Conservation (phyloP, 352 stramenopile species). For the Pythium phragmitis region DNA sequence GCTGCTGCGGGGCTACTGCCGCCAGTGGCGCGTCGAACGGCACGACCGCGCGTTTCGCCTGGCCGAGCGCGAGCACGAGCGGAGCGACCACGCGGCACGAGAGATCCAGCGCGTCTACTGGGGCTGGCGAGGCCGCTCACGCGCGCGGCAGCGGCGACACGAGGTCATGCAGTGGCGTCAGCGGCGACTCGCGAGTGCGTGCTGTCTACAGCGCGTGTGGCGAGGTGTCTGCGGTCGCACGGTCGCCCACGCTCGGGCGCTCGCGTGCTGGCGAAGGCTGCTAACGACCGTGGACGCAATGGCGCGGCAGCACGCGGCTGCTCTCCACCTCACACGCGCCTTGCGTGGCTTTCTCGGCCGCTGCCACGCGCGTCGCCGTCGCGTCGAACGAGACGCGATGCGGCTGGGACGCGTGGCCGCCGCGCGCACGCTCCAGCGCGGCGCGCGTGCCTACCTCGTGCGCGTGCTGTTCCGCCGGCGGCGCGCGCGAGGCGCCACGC, state of each 20-base stretch:
- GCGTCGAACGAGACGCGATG: slow-evolving; percentile 25
- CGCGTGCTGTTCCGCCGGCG: slow-evolving; percentile 39
- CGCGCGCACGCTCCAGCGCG: slow-evolving; percentile 46
- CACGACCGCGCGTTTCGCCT: slow-evolving; percentile 37
- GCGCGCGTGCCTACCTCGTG: slow-evolving; percentile 51
- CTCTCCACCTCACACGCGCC: slow-evolving; percentile 41
- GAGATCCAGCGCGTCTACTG: slow-evolving; percentile 46
- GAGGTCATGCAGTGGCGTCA: neutral
- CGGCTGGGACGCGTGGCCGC: slow-evolving; percentile 27
- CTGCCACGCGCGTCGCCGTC: slow-evolving; percentile 19
- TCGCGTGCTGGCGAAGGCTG: neutral
- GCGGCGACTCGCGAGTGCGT: neutral
- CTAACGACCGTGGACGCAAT: neutral
- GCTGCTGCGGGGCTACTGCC: slow-evolving; percentile 33
- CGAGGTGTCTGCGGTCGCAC: slow-evolving; percentile 30
- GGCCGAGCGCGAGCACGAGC: slow-evolving; percentile 21
- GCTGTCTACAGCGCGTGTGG: slow-evolving; percentile 41
- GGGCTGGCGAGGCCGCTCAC: slow-evolving; percentile 26
- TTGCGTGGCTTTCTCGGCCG: slow-evolving; percentile 46
- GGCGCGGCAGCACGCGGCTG: slow-evolving; percentile 11
- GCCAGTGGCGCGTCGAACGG: slow-evolving; percentile 34
- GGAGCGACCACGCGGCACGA: slow-evolving; percentile 27
- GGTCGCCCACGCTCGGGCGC: slow-evolving; percentile 19
- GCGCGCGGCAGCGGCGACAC: slow-evolving; percentile 1
- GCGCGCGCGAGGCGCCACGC: slow-evolving; percentile 36